These are phyloP conservation scores for Piper betle DNA, from an alignment of 164 flowering plant species.

Conservation along the genomic window DNA sequence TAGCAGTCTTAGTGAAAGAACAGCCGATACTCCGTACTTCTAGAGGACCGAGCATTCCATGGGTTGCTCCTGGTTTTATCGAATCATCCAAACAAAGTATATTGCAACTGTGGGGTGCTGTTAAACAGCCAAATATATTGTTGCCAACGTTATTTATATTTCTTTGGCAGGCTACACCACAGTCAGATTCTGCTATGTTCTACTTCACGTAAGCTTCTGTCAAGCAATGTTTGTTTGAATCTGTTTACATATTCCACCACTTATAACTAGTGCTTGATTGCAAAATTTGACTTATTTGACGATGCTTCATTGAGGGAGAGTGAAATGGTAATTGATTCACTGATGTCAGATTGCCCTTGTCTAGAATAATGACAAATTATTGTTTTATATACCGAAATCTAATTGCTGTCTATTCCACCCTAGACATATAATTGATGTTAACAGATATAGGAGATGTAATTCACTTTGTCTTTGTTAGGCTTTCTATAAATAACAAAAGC, in stretches of 20 bases:
- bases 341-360: background rate
- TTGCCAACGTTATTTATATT: slow-evolving; percentile 88
- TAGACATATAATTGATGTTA: too few relatives aligned
- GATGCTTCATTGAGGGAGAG: too few relatives aligned
- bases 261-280: background rate
- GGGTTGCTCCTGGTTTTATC: slow-evolving; percentile 28
- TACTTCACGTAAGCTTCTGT: slow-evolving; percentile 61
- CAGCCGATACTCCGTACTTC: slow-evolving; percentile 29
- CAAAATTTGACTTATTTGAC: background rate
- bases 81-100: slow-evolving; percentile 52
- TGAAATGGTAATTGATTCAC: too few relatives aligned
- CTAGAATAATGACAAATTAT: too few relatives aligned
- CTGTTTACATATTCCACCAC: too few relatives aligned
- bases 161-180: slow-evolving; percentile 96
- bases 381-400: too few relatives aligned
- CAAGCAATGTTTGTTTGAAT: too few relatives aligned
- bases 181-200: slow-evolving; percentile 97
- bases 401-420: too few relatives aligned
- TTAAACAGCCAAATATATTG: slow-evolving; percentile 70
- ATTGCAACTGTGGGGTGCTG: slow-evolving; percentile 60
- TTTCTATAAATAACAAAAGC: too few relatives aligned
- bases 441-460: too few relatives aligned
- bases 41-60: slow-evolving; percentile 25
- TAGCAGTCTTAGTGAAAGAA: slow-evolving; percentile 89
- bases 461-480: too few relatives aligned